Percentiles rank a stretch among this genome's conserved stretches.
Evolutionary conservation across 306 rosid species (phyloP).

Genomic region (apple (Malus domestica)): DNA sequence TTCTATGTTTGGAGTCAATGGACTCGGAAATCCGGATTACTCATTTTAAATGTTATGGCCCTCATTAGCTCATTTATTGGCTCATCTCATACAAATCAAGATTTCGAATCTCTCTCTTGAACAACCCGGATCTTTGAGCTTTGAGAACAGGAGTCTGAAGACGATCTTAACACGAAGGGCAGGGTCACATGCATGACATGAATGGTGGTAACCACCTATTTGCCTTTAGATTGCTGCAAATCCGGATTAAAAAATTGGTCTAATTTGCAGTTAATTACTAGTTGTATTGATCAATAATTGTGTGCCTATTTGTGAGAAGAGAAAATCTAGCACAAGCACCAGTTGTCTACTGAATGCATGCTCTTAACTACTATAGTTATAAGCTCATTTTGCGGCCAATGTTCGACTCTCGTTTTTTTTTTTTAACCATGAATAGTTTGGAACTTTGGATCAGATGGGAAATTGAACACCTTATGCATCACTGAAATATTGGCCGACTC

Average conservation of each 20-base stretch:
- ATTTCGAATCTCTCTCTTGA: too few species aligned
- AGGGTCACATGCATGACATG: background rate
- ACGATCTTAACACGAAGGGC: background rate
- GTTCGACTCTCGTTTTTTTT: background rate
- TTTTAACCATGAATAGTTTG: background rate
- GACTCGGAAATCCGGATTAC: rapidly evolving
- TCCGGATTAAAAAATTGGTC: background rate
- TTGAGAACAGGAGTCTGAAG: too few species aligned
- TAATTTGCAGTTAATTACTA: background rate
- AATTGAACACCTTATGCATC: background rate
- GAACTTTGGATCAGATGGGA: background rate
- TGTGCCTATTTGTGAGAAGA: background rate
- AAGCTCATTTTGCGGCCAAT: background rate
- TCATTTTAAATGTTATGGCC: too few species aligned
- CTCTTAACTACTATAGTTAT: background rate
- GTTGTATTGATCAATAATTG: background rate
- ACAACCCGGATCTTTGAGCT: too few species aligned
- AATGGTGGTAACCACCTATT: background rate
- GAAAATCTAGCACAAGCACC: background rate
- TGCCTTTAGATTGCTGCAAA: background rate
- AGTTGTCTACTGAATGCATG: background rate
- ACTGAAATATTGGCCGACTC: background rate
- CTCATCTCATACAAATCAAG: too few species aligned
- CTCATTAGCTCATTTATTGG: too few species aligned
- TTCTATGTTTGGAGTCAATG: too few species aligned